Base-by-base conservation (phyloP, 1,139 yeast species). In the Kazachstania sp. region DNA sequence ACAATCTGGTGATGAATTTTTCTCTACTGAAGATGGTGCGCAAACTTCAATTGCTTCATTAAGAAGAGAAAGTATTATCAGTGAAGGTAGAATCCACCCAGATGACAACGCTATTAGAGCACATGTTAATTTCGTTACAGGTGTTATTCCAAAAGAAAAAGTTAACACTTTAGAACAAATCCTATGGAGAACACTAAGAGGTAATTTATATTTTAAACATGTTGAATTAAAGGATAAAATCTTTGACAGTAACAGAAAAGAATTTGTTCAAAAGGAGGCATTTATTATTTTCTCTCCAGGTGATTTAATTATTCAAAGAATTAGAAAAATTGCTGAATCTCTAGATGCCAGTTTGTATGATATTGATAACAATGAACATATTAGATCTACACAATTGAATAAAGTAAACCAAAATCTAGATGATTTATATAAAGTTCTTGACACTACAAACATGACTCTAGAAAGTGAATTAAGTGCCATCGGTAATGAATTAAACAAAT, bases 261-360 rank as follows among this genome's bases (percentile, higher is more conserved):
- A 73, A 45, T 64, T 67, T 30, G 71, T 78, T n/a, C 73, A 70
- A 47, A 86, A 86, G 64, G 83, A 79, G 58, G 86, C 85, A 7
- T 88, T 90, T 60, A 78, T 92, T 45, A 81, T 88, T 15, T 88
- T 86, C 64, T 83, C 95, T 34, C 98, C 92, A 63, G 98, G 98
- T 52, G 81, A 79, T 43, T 71, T 78, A 47, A 74, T 90, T 51
- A 72, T 82, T 46, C 66, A 72, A 47, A 78, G 87, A 57, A 86
- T 90, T 46, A 76, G 77, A 51, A 80, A 79, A 57, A 84, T 92
- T 50, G 81, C 92, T 31, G 90, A 82, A 56, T 83, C 96, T 0
- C 71, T 92, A 51, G 97, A 86, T 56, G 96, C 97, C 1, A 72
- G 74, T 35, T 67, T 90, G 18, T 87, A 79, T 64, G 77, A 79